phyloP scores from a whole-genome alignment of 306 rosid species.

The Myrica gale region DNA sequence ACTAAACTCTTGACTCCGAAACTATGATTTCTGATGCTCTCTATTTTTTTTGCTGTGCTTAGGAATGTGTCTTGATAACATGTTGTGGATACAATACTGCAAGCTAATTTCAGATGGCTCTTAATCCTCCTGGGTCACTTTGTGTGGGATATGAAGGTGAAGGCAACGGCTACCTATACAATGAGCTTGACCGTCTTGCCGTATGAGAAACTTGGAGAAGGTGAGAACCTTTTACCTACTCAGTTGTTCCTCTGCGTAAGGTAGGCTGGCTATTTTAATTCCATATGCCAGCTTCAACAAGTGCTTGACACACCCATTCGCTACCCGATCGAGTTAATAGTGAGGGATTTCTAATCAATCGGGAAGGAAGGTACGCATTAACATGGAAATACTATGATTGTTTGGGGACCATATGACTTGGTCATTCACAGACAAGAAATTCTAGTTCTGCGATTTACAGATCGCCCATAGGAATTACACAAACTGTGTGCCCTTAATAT shows the following conservation, averaged over 20 bases:
- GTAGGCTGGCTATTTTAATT: background rate
- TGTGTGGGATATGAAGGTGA: background rate
- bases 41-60: too few relatives aligned
- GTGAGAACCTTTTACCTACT: background rate
- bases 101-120: background rate
- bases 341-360: too few relatives aligned
- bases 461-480: too few relatives aligned
- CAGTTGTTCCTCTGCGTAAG: background rate
- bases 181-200: background rate
- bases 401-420: too few relatives aligned
- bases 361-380: too few relatives aligned
- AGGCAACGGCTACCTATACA: background rate
- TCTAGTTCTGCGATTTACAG: too few relatives aligned
- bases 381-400: too few relatives aligned
- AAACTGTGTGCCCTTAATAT: background rate
- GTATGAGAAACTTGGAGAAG: background rate
- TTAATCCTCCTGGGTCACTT: background rate
- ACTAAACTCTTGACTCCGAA: too few relatives aligned
- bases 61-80: too few relatives aligned
- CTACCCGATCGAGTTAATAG: too few relatives aligned
- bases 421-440: background rate
- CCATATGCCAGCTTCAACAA: background rate
- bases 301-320: background rate
- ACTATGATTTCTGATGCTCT: too few relatives aligned
- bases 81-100: too few relatives aligned